A percentile compares a stretch with the other conserved stretches of the same genome.
phyloP scores from a whole-genome alignment of 352 stramenopile genomes.

The Pythium myriotylum region DNA sequence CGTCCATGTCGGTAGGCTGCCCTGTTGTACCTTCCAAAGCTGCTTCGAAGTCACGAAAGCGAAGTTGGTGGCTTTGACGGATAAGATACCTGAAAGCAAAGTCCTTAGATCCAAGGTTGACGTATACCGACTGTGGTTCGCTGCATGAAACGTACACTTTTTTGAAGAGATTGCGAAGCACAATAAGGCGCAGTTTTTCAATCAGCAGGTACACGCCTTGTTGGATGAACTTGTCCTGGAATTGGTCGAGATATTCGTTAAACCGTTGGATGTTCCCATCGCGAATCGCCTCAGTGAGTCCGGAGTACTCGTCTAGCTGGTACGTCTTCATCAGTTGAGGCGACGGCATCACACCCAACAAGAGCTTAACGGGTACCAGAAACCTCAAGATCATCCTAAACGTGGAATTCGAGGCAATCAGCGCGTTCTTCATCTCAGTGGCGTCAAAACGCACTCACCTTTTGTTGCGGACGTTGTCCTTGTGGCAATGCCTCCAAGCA shows the following conservation, averaged over 20 bases:
- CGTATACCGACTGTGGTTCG: not conserved
- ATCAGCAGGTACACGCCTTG: constrained; percentile 96
- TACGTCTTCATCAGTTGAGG: constrained; percentile 91
- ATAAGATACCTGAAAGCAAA: constrained; percentile 65
- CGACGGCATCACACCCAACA: constrained; percentile 92
- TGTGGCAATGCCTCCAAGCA: constrained; percentile 92
- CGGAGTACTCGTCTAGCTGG: constrained; percentile 81
- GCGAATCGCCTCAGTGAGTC: constrained; percentile 90
- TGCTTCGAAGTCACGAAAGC: constrained; percentile 88
- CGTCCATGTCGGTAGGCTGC: constrained; percentile 91
- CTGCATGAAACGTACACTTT: constrained; percentile 82
- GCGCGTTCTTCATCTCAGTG: not conserved
- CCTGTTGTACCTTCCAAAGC: constrained; percentile 87
- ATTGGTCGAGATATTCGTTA: constrained; percentile 90
- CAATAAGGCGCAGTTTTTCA: constrained; percentile 95
- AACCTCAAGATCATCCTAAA: constrained; percentile 94
- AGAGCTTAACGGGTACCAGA: constrained; percentile 93
- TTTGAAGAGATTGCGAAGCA: constrained; percentile 96
- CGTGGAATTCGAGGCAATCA: too few species aligned
- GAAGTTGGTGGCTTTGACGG: constrained; percentile 88
- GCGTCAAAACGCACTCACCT: constrained; percentile 26
- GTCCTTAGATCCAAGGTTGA: not conserved
- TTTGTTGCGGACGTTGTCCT: constrained; percentile 88
- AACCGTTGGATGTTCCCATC: constrained; percentile 93
- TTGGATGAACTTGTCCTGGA: constrained; percentile 91